These are phyloP conservation scores for Ehretia macrophylla DNA, from an alignment of 257 asterid genomes.

Conservation along the genomic window DNA sequence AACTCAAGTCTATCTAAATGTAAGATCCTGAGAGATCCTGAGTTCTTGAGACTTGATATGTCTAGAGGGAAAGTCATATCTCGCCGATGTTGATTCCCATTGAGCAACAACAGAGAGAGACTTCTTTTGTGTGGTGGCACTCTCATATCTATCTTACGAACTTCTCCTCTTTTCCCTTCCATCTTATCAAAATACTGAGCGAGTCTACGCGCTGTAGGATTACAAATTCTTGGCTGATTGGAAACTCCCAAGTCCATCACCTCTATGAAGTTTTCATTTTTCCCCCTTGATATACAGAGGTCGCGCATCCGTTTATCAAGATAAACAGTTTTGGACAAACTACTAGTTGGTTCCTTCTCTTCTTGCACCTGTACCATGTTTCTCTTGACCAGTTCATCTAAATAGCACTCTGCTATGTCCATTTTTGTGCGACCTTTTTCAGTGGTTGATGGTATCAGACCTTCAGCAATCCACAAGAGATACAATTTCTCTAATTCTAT, in stretches of 20 bases:
- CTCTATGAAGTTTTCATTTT: conserved; percentile 4
- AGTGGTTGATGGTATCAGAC: not conserved
- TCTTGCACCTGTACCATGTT: conserved; percentile 7
- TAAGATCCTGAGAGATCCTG: conserved; percentile 4
- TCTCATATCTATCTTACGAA: too few relatives aligned
- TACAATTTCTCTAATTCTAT: conserved; percentile 11
- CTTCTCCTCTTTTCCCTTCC: too few relatives aligned
- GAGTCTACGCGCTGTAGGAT: not conserved
- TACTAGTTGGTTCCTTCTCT: not conserved
- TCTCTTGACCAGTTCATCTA: conserved; percentile 1
- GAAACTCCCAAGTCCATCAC: not conserved
- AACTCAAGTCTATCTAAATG: conserved; percentile 12
- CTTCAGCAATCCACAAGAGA: conserved; percentile 27
- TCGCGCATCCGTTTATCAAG: conserved; percentile 11
- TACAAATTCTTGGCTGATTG: not conserved
- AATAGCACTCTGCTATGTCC: conserved; percentile 6
- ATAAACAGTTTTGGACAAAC: conserved; percentile 1
- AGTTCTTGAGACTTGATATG: not conserved
- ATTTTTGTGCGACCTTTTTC: not conserved
- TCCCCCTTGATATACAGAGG: conserved; percentile 9
- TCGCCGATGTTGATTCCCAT: not conserved
- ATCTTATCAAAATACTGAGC: conserved; percentile 13
- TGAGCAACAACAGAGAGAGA: conserved; percentile 18
- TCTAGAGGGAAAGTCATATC: not conserved
- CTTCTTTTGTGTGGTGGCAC: too few relatives aligned